These are phyloP conservation scores for Avena atlantica DNA, from an alignment of 176 grass and related monocot genomes.

Conservation along the genomic window DNA sequence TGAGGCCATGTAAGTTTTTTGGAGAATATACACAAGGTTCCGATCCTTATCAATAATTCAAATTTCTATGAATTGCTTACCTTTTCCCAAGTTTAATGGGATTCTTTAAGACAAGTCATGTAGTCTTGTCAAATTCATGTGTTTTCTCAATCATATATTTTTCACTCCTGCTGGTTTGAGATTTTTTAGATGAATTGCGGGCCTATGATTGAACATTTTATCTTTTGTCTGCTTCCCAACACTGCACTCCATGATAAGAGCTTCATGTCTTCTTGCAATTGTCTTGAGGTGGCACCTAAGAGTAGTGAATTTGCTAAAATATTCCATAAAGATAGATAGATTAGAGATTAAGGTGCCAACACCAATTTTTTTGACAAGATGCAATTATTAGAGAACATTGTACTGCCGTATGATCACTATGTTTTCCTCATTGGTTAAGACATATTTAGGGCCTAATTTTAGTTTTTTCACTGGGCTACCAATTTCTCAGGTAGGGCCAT, in stretches of 20 bases:
- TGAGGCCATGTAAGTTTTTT: background rate
- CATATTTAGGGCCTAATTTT: background rate
- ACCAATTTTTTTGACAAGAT: background rate
- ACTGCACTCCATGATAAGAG: conserved; percentile 1
- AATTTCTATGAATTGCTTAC: background rate
- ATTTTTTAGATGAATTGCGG: background rate
- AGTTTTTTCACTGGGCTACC: background rate
- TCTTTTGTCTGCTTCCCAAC: background rate
- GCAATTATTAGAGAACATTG: background rate
- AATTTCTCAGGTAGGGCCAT: background rate
- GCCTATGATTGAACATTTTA: background rate
- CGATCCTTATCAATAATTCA: background rate
- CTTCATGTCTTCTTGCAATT: conserved; percentile 1
- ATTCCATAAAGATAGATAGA: background rate
- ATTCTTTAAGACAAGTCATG: background rate
- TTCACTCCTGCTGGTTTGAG: background rate
- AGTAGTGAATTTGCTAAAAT: background rate
- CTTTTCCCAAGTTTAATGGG: background rate
- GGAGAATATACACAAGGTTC: background rate
- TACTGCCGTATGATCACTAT: background rate
- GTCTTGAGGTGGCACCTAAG: background rate
- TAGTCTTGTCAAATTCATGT: background rate
- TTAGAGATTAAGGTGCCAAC: background rate
- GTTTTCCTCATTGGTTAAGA: background rate
- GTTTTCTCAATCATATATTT: background rate